Evolutionary conservation across 2,329 filamentous ascomycete species (phyloP), one percentile per base, ranked within the genome.

Genomic region (Colletotrichum sp.): DNA sequence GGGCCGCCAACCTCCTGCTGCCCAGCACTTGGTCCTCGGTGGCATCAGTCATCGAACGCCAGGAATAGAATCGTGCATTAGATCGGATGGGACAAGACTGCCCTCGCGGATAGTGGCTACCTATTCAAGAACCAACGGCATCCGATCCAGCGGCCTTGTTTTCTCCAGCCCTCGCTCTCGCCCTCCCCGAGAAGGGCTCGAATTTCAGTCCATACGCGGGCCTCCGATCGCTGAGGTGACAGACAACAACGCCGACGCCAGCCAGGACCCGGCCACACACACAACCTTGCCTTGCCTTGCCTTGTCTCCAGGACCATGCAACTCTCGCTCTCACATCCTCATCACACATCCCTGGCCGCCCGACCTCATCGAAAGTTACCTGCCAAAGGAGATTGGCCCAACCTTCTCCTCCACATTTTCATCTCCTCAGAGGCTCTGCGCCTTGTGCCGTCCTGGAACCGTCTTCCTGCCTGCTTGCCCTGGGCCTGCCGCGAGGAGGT

Each of bases 1-100:
- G 57, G 63, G 21, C 69, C 69, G 63, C 64, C 68, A 60, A 36
- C 52, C 63, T 60, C 57, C 21, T 34, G 34, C 36, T 55, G 69
- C 12, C 16, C 24, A 10, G 32, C 34, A 28, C 32, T n/a, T 52
- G n/a, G n/a, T 52, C 4, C 10, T 52, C 44, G 44, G 44, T 52
- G 44, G 10, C 36, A 66, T 63, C 59, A 67, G 24, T 63, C 63
- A 57, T 72, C 55, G 26, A 15, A 30, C 28, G 16, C 28, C 64
- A 73, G 73, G 69, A 76, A 73, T 73, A 76, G 70, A 64, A 66
- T 64, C 39, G 39, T 73, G 73, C 64, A 76, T 66, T 44, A 68
- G 57, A 69, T 64, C 59, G 49, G 57, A 76, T 67, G 69, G 36
- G 62, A 62, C 62, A 39, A 32, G 60, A 36, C 68, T 18, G 32